Percentiles rank a stretch among this genome's conserved stretches.
phyloP scores from a whole-genome alignment of 768 basidiomycete genomes.

The Termitomyces sp. region DNA sequence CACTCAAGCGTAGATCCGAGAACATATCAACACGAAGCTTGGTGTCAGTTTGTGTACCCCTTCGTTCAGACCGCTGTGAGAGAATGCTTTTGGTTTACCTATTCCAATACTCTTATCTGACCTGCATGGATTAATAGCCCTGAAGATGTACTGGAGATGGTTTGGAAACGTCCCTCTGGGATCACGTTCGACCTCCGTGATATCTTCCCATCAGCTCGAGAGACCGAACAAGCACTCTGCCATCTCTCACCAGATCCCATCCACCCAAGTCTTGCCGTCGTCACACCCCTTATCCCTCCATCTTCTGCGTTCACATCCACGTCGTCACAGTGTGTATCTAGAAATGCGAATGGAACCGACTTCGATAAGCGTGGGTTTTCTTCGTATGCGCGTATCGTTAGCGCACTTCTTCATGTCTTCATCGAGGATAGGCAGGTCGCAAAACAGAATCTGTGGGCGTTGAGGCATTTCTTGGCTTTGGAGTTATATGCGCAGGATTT shows the following conservation, averaged over 20 bases:
- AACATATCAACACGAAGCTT: conserved; percentile 36
- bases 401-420: conserved; percentile 51
- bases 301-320: conserved; percentile 9
- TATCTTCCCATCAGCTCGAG: conserved; percentile 43
- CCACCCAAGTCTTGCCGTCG: conserved; percentile 51
- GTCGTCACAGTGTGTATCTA: conserved; percentile 10
- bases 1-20: conserved; percentile 19
- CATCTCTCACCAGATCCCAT: conserved; percentile 39
- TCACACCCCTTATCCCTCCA: conserved; percentile 56
- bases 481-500: conserved; percentile 59
- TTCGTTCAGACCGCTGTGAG: conserved; percentile 29
- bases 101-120: not conserved
- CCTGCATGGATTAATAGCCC: conserved; percentile 26
- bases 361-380: conserved; percentile 52
- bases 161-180: conserved; percentile 29
- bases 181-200: conserved; percentile 36
- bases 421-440: conserved; percentile 54
- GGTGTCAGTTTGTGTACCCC: conserved; percentile 36
- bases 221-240: conserved; percentile 42
- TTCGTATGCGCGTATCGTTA: conserved; percentile 56
- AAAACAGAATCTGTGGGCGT: conserved; percentile 53
- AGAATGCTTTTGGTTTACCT: too few species aligned
- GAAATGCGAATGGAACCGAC: not conserved
- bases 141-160: conserved; percentile 36
- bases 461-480: conserved; percentile 67